Evolutionary conservation across 2,329 filamentous ascomycete species (phyloP), one percentile per base, ranked within the genome.

Genomic region (Pseudopithomyces maydicus): DNA sequence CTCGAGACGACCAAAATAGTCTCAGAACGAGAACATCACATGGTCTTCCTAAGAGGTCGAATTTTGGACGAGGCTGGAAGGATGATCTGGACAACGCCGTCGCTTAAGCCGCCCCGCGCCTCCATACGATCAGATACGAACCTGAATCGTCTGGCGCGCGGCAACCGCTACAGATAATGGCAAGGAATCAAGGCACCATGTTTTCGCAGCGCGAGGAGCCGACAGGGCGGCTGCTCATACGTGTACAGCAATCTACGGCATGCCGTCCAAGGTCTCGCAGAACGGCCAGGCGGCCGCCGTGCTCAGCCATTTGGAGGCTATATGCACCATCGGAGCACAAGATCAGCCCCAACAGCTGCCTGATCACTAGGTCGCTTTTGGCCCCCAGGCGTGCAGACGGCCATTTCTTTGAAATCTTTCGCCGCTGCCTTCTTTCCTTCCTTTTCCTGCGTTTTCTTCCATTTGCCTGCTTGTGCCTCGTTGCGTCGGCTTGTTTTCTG

Each of bases 301-400:
- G 54, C 55, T 51, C 52, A 44, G 47, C 51, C 35, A 43, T 53
- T 52, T 12, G 48, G 32, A 36, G 20, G 43, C 26, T 22, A n/a
- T 42, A 57, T 56, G 54, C 54, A 59, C 33, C 29, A n/a, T 48
- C 50, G 49, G 57, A 45, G 53, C 57, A 62, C 55, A 57, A 57
- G 55, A 61, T 64, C 62, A 64, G 62, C 62, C 61, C 59, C 62
- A 61, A 57, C 55, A 57, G 62, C 51, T 66, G 63, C 63, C 63
- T 63, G 62, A 58, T 62, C 56, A 64, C 59, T 58, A 57, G 42
- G 38, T 32, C 51, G 32, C 11, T 55, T 62, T 60, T 54, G 64
- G 59, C 64, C 62, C 61, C 62, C 56, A 64, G 46, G 26, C 45
- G 26, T 48, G 46, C 47, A 56, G 29, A 53, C 50, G 53, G 55